Base-by-base conservation (phyloP, 2,329 filamentous ascomycete genomes). In the Colletotrichum sp. region DNA sequence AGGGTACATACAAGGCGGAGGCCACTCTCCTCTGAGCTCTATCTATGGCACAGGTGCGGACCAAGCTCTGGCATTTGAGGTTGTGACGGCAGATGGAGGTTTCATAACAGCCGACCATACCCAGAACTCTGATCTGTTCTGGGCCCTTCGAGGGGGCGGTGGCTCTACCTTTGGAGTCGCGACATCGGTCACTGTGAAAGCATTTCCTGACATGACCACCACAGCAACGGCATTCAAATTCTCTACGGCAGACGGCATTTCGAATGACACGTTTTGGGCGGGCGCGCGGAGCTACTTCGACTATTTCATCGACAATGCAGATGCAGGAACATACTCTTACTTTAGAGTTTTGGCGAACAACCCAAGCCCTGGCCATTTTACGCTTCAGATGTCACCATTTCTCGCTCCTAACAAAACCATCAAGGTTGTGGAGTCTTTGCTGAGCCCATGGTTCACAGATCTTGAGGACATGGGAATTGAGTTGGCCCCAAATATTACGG, bases 61-160 rank as follows among this genome's bases (percentile, higher is more conserved):
- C 74, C 87, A 93, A 59, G 86, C 87, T 0, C 82, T 93, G 3
- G 84, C 87, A 68, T 89, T 84, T 69, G 85, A 90, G 70, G 88
- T 91, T 1, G 84, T 93, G 16, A 89, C 87, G 7, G 87, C 85
- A 0, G 78, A 80, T 18, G 90, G 90, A 70, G 84, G 13, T 76
- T 87, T n/a, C 5, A 74, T 91, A 1, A 86, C 80, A 4, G 90
- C 89, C 0, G 87, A 84, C 4, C 84, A 82, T 0, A 78, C 77
- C 0, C 75, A 86, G 27, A 89, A 93, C 75, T 71, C 82, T 0
- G 91, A 93, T 64, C 82, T 93, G 1, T 93, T 90, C 81, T 93
- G 91, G 91, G 92, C 91, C 1, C 80, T 92, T 2, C 84, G 84
- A 33, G 90, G 90, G 5, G 90, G 91, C 0, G 91, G 91, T 2